Conservation (phyloP, 805 yeast genomes). For the Lipomyces oligophaga region DNA sequence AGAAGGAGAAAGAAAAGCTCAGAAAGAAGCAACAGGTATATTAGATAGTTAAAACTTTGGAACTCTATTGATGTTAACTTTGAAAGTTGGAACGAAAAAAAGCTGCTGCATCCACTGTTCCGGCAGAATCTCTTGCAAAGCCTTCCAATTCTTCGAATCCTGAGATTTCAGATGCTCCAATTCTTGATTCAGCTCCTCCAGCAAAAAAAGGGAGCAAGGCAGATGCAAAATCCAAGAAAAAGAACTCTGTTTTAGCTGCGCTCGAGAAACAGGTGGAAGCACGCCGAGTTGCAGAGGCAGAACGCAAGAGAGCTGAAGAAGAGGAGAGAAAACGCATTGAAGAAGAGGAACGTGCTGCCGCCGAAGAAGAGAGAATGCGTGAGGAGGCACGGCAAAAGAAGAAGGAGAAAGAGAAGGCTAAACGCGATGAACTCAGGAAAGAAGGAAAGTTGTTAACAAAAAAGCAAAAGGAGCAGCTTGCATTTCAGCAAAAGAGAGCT, state of each 20-base stretch:
- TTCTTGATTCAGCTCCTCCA: constrained; percentile 33
- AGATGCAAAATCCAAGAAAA: constrained; percentile 66
- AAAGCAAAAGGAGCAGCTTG: constrained; percentile 92
- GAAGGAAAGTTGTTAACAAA: constrained; percentile 93
- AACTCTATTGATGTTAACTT: background rate
- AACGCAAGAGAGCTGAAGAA: constrained; percentile 66
- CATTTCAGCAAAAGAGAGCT: constrained; percentile 80
- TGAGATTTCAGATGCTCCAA: constrained; percentile 26
- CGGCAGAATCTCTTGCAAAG: constrained; percentile 34
- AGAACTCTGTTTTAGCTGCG: constrained; percentile 88
- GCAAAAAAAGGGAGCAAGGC: constrained; percentile 21
- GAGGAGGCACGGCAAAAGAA: constrained; percentile 48
- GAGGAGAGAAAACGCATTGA: constrained; percentile 51
- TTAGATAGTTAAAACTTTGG: background rate
- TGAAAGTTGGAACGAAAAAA: constrained; percentile 53
- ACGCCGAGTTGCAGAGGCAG: constrained; percentile 84
- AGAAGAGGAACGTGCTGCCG: constrained; percentile 49
- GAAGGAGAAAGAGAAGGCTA: constrained; percentile 82
- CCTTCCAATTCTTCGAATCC: constrained; percentile 42
- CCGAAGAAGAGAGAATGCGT: constrained; percentile 38
- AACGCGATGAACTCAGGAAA: constrained; percentile 87
- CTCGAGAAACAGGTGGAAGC: constrained; percentile 84
- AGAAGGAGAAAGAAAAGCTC: constrained; percentile 61
- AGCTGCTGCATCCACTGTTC: constrained; percentile 45
- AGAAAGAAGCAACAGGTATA: constrained; percentile 75